Conservation (phyloP, 164 flowering plant genomes). For the Tinospora cordifolia region DNA sequence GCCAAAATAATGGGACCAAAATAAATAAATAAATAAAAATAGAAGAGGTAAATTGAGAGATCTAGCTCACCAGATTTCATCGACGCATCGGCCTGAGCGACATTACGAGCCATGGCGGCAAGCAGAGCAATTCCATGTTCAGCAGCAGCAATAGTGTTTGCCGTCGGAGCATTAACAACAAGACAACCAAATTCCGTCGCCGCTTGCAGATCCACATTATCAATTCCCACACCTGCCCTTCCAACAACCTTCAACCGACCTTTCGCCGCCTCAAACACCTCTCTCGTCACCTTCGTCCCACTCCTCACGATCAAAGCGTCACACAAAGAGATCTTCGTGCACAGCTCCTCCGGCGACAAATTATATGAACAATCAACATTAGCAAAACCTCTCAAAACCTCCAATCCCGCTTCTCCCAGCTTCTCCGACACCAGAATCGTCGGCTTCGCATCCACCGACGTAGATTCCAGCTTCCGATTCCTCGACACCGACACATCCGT, state of each 20-base stretch:
- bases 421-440: constrained; percentile 85
- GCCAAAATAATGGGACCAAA: neutral
- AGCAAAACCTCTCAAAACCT: constrained; percentile 47
- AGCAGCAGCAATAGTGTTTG: constrained; percentile 89
- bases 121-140: constrained; percentile 93
- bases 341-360: constrained; percentile 53
- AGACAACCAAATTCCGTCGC: constrained; percentile 88
- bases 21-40: neutral
- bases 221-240: constrained; percentile 93
- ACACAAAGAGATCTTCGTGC: constrained; percentile 48
- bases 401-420: constrained; percentile 72
- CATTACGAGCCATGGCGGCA: constrained; percentile 74
- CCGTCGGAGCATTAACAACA: constrained; percentile 94
- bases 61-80: constrained; percentile 62
- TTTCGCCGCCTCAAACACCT: constrained; percentile 69
- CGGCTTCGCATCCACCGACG: constrained; percentile 27
- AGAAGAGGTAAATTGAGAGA: neutral
- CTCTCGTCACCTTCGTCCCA: constrained; percentile 75
- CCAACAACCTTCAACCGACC: constrained; percentile 89
- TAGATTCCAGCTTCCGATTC: neutral
- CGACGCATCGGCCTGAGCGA: constrained; percentile 85
- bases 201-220: constrained; percentile 89
- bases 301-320: constrained; percentile 92
- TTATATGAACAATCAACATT: constrained; percentile 62
- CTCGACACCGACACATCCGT: neutral